These are phyloP conservation scores for Rhododendron griersonianum DNA, from an alignment of 148 eudicot species.

Conservation along the genomic window DNA sequence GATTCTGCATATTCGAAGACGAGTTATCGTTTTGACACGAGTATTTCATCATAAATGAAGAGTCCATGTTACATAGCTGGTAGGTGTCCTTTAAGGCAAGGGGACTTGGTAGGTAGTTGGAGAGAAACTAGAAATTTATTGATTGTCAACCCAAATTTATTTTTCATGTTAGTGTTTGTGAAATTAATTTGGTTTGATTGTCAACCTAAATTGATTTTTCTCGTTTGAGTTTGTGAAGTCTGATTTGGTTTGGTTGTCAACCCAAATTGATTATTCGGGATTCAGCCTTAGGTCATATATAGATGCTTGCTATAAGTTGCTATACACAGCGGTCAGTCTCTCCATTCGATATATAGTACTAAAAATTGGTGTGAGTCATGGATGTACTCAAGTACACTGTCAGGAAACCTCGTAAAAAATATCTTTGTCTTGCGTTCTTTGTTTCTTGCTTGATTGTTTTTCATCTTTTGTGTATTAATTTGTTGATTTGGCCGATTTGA, in stretches of 20 bases:
- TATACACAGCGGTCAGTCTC: background rate
- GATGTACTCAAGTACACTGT: background rate
- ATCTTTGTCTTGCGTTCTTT: too few relatives aligned
- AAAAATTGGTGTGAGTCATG: background rate
- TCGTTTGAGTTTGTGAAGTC: too few relatives aligned
- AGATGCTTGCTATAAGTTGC: background rate
- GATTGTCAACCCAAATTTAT: too few relatives aligned
- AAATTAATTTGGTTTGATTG: too few relatives aligned
- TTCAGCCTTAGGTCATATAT: background rate
- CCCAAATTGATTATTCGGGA: background rate
- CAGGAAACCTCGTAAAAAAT: background rate
- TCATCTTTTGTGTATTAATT: background rate
- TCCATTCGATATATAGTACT: background rate
- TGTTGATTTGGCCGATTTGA: background rate
- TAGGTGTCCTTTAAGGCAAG: background rate
- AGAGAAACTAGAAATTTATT: too few relatives aligned
- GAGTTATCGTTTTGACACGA: background rate
- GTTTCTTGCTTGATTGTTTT: too few relatives aligned
- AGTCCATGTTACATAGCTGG: background rate
- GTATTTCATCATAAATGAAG: background rate
- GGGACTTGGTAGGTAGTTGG: background rate
- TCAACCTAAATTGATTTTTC: too few relatives aligned
- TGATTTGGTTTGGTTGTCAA: too few relatives aligned
- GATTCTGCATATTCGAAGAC: background rate
- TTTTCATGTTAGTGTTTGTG: too few relatives aligned